Percentiles rank a stretch among this genome's conserved stretches.
Conservation (phyloP, 1,284 basidiomycete genomes). For the Wallemia mellicola region DNA sequence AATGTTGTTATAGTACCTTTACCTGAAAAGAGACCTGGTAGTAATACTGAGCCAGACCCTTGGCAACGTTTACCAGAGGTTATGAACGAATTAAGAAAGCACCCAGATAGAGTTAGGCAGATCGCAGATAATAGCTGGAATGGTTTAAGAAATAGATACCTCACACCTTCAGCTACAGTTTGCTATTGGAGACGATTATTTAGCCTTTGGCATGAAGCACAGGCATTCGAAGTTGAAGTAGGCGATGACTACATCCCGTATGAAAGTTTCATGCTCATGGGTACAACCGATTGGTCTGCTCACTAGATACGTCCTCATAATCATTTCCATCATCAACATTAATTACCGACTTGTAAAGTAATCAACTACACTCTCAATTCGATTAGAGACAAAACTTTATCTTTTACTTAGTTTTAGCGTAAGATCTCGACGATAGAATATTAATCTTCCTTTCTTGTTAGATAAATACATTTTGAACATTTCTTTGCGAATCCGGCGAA, state of each 20-base stretch:
- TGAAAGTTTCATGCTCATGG: neutral
- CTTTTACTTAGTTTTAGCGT: too few species aligned
- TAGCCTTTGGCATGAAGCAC: neutral
- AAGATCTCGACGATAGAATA: too few species aligned
- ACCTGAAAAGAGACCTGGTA: conserved; percentile 6
- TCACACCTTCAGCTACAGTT: conserved; percentile 10
- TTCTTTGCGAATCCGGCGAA: too few species aligned
- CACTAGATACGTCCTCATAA: neutral
- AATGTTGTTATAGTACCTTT: conserved; percentile 13
- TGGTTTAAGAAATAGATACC: conserved; percentile 12
- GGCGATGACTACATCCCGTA: neutral
- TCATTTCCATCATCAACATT: too few species aligned
- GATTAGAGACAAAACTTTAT: too few species aligned
- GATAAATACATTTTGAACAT: too few species aligned
- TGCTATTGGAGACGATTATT: neutral
- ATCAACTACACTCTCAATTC: too few species aligned
- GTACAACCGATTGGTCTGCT: neutral
- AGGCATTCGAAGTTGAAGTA: neutral
- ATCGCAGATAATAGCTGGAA: conserved; percentile 13
- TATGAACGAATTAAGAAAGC: conserved; percentile 12
- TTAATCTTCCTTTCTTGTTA: too few species aligned
- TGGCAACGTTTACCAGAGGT: conserved; percentile 9
- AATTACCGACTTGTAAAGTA: too few species aligned
- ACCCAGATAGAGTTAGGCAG: conserved; percentile 9
- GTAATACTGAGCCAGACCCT: conserved; percentile 7